These are phyloP conservation scores for Solanum etuberosum DNA, from an alignment of 257 asterid species.

Conservation along the genomic window DNA sequence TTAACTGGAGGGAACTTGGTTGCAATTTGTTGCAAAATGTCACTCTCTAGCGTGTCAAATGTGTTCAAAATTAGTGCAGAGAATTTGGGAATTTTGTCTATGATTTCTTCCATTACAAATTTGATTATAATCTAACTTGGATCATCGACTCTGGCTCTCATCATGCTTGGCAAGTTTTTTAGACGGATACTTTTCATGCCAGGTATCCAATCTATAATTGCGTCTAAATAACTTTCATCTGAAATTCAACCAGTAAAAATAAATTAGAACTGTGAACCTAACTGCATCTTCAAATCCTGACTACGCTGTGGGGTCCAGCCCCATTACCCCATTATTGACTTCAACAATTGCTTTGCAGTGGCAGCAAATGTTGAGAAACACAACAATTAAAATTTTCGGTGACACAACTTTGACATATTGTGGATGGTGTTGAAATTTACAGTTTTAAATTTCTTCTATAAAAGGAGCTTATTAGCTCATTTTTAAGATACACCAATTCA, in stretches of 20 bases:
- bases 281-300: no score
- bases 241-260: neutral
- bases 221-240: slow-evolving; percentile 13
- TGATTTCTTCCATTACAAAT: neutral
- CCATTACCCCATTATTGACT: no score
- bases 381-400: no score
- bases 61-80: slow-evolving; percentile 20
- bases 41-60: slow-evolving; percentile 9
- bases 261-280: no score
- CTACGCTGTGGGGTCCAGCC: no score
- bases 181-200: slow-evolving; percentile 15
- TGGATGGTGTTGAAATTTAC: no score
- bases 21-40: neutral
- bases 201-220: slow-evolving; percentile 14
- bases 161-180: slow-evolving; percentile 15
- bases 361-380: no score
- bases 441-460: no score
- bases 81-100: slow-evolving; percentile 7
- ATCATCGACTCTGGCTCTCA: slow-evolving; percentile 9
- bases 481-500: no score
- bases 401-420: no score
- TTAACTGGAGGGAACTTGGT: slow-evolving; percentile 2
- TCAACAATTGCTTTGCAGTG: no score
- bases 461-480: no score
- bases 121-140: slow-evolving; percentile 1